Evolutionary conservation across 208 protist genomes (phyloP), one percentile per base, ranked within the genome.

Genomic region (Angomonas ambiguus): DNA sequence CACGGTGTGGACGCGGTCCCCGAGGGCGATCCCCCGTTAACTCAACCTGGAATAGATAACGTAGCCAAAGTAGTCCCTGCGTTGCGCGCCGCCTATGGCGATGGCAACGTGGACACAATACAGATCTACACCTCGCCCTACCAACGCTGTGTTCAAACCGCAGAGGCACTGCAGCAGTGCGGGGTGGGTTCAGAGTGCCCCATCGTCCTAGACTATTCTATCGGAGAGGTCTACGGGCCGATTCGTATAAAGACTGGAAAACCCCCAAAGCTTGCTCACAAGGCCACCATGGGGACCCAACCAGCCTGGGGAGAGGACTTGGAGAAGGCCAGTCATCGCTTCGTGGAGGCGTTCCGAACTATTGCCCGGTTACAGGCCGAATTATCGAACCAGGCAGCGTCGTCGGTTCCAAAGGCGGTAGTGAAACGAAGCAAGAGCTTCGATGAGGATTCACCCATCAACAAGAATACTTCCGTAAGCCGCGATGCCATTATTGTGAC

Each of bases 161-260:
- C 63, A 58, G 61, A 3, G 6, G n/a, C 16, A 22, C 66, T 25
- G 5, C 66, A 28, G 38, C 24, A 41, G 1, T 25, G 16, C 38
- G 16, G 31, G 5, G 10, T 58, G 31, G 88, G 88, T 31, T 32
- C 58, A 18, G 48, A 61, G 2, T 48, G 30, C 8, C 30, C 67
- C 1, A 65, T 71, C 22, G 61, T 85, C 25, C 42, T 91, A 0
- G 88, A 94, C 62, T 85, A 88, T 63, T 69, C 66, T 22, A 42
- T 94, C 11, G 85, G 78, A 56, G 85, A 94, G 60, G 88, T 94
- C 0, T 94, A 81, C 61, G 85, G 88, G 1, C 80, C 88, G 1
- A 65, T 70, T n/a, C 71, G 88, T n/a, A 85, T 91, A 42, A 92
- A 88, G 30, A 51, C 62, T 24, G 65, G 32, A 41, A 33, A 51